Evolutionary conservation across 768 basidiomycete genomes (phyloP), one percentile per base, ranked within the genome.

Genomic region (Asterophora lycoperdoides): DNA sequence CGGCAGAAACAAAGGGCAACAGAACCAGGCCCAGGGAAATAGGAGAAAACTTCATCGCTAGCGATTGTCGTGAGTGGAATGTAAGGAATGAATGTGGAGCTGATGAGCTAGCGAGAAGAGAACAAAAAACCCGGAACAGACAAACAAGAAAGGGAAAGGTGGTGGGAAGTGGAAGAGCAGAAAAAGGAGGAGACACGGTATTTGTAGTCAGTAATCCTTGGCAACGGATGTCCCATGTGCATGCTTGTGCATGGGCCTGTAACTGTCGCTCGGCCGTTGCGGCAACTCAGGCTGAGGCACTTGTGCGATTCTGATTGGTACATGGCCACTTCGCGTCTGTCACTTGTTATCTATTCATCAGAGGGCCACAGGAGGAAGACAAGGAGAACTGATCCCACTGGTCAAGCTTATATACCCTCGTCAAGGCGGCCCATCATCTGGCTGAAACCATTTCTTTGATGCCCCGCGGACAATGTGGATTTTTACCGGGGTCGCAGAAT

Each of bases 11-110:
- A 57, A 76, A 67, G 62, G 77, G 74, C 61, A 75, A 57, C 56
- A 80, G 64, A 59, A 66, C 70, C 65, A 81, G 70, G 66, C 68
- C 73, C 57, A 78, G 58, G 56, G 72, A 70, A 61, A 76, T 54
- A 63, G 61, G 46, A 59, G 63, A 61, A 58, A 66, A 57, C 59
- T 78, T 68, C 68, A 77, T 75, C 63, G 67, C 69, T 64, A 69
- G 68, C 67, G 67, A 66, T 60, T 59, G 58, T 61, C 62, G 52
- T 69, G 56, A 54, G 63, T 63, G 64, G 60, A 67, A 41, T 65
- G 58, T 61, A 65, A 52, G 54, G 56, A 62, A 68, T 54, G 59
- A 63, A 62, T 44, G 65, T 60, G 57, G 56, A 57, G 44, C 41
- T 49, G 46, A n/a, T 26, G 23, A 46, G 49, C 55, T n/a, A 37